These are phyloP conservation scores for Sordariomycetes sp. DNA, from an alignment of 2,329 filamentous ascomycete genomes.

Conservation along the genomic window DNA sequence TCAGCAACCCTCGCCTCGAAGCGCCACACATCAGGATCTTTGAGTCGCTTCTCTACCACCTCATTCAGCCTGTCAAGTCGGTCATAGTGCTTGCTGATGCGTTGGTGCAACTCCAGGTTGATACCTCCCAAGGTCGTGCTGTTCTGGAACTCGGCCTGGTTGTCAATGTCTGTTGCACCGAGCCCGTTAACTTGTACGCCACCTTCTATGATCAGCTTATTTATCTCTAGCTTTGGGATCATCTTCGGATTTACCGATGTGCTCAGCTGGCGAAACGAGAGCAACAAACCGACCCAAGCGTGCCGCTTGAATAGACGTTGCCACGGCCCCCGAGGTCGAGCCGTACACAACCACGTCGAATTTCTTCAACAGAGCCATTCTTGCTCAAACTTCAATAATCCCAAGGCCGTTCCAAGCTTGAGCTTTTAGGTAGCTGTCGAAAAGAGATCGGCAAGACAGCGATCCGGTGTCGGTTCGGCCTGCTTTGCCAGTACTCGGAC, in stretches of 20 bases:
- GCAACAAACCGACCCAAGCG: slow-evolving; percentile 7
- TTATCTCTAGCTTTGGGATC: slow-evolving; percentile 9
- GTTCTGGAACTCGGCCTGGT: slow-evolving; percentile 9
- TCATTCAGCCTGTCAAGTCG: slow-evolving; percentile 6
- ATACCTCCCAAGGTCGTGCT: slow-evolving; percentile 7
- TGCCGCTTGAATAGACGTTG: slow-evolving; percentile 8
- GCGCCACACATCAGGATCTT: slow-evolving; percentile 9
- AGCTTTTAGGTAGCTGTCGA: background rate
- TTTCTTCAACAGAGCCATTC: background rate
- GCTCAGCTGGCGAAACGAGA: slow-evolving; percentile 6
- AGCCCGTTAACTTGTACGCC: slow-evolving; percentile 4
- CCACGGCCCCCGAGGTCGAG: slow-evolving; percentile 9
- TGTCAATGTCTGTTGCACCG: slow-evolving; percentile 12
- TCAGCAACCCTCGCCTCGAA: slow-evolving; percentile 13
- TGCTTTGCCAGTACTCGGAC: no score
- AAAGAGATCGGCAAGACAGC: no score
- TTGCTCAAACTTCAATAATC: background rate
- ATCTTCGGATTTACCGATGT: slow-evolving; percentile 5
- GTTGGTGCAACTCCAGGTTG: slow-evolving; percentile 10
- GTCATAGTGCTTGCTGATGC: slow-evolving; percentile 10
- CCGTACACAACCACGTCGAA: slow-evolving; percentile 10
- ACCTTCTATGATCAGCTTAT: slow-evolving; percentile 8
- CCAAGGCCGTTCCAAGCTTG: background rate
- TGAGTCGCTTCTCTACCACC: slow-evolving; percentile 6
- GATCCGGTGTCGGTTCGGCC: no score